Evolutionary conservation across 129 eudicot species (phyloP).

Genomic region (Centaurea solstitialis): DNA sequence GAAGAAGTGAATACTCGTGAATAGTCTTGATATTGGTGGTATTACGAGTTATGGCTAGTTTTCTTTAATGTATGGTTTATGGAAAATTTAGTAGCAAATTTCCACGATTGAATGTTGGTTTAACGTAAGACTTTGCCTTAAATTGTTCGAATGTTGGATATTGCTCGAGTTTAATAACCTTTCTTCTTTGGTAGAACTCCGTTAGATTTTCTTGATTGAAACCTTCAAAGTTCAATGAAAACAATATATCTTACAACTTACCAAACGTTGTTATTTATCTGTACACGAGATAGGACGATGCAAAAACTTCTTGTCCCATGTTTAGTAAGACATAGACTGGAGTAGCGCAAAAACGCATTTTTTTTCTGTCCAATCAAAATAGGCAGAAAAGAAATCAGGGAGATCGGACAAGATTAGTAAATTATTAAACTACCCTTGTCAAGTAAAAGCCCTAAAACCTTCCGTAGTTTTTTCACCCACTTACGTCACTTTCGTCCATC

Average conservation of each 20-base stretch:
- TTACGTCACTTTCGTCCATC: not conserved
- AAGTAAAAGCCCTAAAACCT: not conserved
- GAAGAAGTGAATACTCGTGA: not conserved
- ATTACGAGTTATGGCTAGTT: not conserved
- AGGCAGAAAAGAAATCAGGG: not conserved
- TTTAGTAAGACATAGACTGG: not conserved
- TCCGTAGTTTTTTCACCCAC: not conserved
- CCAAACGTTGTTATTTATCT: not conserved
- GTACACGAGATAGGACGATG: not conserved
- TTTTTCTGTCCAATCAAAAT: not conserved
- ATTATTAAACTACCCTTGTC: not conserved
- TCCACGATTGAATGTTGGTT: not conserved
- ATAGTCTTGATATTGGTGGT: not conserved
- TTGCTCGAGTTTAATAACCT: not conserved
- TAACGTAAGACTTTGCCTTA: not conserved
- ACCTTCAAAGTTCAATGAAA: not conserved
- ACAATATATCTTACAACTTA: not conserved
- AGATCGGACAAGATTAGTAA: not conserved
- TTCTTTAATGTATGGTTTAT: not conserved
- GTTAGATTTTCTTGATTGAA: not conserved
- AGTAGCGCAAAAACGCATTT: not conserved
- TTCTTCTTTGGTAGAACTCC: not conserved
- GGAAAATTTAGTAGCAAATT: not conserved
- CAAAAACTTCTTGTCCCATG: not conserved
- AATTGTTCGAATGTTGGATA: not conserved